Evolutionary conservation across 768 basidiomycete genomes (phyloP), one percentile per base, ranked within the genome.

Genomic region (Lactarius vividus): DNA sequence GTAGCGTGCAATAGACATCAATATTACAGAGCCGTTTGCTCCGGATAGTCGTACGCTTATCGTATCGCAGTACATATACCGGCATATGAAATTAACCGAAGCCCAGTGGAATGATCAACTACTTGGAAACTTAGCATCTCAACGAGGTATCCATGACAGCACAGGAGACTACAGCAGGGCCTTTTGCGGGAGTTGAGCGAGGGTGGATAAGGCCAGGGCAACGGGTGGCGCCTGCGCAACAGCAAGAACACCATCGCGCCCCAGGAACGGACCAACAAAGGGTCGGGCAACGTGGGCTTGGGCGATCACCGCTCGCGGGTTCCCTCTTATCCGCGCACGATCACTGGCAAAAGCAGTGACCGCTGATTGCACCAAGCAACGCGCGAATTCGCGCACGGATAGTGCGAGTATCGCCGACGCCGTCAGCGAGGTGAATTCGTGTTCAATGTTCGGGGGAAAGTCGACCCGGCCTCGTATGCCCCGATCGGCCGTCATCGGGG

Each of bases 231-330:
- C 8, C 29, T 26, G 49, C 5, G 26, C 49, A n/a, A 15, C 49
- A 2, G 13, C 26, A 6, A 58, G 31, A 18, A 61, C 37, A 0
- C 33, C 67, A 29, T 52, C 57, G 57, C 61, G 61, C 63, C 49
- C 62, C 52, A 69, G 61, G 61, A 39, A 69, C 61, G 57, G 35
- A 1, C 57, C 62, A 52, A 31, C n/a, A 16, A 49, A 49, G 15
- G 63, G 58, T 39, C 60, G 63, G 15, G 57, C 68, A 42, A 70
- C 37, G 57, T 70, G 67, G 18, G 57, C 28, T 28, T 67, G 69
- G 0, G 61, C 31, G 13, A 70, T 59, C 7, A 56, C 42, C 6
- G 39, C 42, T 10, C 53, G 62, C 28, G 35, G 37, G n/a, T 53
- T 29, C 3, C 60, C 57, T 33, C 35, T 62, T 20, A 7, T 39